These are phyloP conservation scores for Exidia glandulosa DNA, from an alignment of 768 basidiomycete genomes.

Conservation along the genomic window DNA sequence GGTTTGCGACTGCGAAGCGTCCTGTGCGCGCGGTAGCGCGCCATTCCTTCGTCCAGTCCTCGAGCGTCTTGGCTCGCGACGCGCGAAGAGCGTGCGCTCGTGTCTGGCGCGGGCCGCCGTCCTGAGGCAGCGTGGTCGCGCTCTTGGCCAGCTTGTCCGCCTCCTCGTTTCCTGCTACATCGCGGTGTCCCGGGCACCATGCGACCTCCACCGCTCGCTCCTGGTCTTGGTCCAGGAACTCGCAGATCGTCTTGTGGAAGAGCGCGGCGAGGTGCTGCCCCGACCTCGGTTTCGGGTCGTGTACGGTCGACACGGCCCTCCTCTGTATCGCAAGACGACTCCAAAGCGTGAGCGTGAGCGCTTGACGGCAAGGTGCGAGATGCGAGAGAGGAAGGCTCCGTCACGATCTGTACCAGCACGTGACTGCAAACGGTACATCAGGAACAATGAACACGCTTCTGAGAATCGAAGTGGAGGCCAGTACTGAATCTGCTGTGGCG, in stretches of 20 bases:
- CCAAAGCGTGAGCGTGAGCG: too few relatives aligned
- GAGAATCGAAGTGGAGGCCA: too few relatives aligned
- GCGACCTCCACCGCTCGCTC: constrained; percentile 6
- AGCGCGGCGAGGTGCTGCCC: constrained; percentile 12
- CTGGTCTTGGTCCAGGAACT: constrained; percentile 8
- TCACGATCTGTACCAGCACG: too few relatives aligned
- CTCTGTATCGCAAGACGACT: too few relatives aligned
- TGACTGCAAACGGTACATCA: too few relatives aligned
- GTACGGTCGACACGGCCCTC: constrained; percentile 2
- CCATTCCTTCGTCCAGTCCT: background rate
- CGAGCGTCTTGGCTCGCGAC: background rate
- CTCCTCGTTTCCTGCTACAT: constrained; percentile 13
- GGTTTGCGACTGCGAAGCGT: background rate
- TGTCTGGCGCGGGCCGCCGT: background rate
- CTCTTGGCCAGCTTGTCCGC: constrained; percentile 18
- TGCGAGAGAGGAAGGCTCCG: too few relatives aligned
- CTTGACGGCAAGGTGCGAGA: too few relatives aligned
- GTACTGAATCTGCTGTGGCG: too few relatives aligned
- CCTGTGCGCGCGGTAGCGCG: background rate
- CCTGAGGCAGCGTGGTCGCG: background rate
- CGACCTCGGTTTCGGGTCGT: background rate
- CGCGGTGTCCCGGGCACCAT: constrained; percentile 16
- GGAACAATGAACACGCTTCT: too few relatives aligned
- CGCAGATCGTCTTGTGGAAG: too few relatives aligned
- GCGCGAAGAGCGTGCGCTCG: background rate